A percentile compares a stretch with the other conserved stretches of the same genome.
Conservation (phyloP, 177 flowering plant genomes). For the Vitis hybrid region DNA sequence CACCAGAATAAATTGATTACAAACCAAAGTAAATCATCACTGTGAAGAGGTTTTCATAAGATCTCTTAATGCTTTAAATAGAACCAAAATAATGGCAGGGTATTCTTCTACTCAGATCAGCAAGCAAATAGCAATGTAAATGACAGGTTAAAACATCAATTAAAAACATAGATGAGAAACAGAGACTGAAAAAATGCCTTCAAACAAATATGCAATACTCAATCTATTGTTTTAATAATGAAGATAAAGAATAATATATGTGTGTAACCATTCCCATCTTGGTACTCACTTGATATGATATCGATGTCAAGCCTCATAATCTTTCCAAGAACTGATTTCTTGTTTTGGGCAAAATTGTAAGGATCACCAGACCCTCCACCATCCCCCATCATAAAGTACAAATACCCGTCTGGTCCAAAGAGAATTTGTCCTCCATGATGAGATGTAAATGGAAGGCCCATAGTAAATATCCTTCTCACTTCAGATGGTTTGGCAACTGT, state of each 20-base stretch:
- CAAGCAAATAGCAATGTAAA: too few species aligned
- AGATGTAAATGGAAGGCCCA: constrained; percentile 87
- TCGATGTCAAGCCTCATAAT: constrained; percentile 85
- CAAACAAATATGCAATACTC: background rate
- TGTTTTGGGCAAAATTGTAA: constrained; percentile 81
- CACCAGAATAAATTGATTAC: too few species aligned
- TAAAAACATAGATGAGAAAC: too few species aligned
- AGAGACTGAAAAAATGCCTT: background rate
- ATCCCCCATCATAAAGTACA: constrained; percentile 96
- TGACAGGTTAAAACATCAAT: too few species aligned
- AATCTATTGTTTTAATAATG: background rate
- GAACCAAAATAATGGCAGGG: too few species aligned
- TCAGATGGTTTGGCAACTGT: constrained; percentile 66
- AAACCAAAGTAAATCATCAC: too few species aligned
- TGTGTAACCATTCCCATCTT: background rate
- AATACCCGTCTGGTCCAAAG: constrained; percentile 89
- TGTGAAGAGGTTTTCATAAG: too few species aligned
- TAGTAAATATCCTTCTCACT: constrained; percentile 87
- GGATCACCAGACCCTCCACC: constrained; percentile 84
- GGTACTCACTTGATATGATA: constrained; percentile 73
- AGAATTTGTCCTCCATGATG: constrained; percentile 94
- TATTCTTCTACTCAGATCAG: too few species aligned
- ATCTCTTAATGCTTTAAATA: too few species aligned
- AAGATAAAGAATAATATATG: background rate
- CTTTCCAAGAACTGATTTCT: constrained; percentile 93